phyloP scores from a whole-genome alignment of 2,329 filamentous ascomycete genomes.

The Colletotrichum sp. region DNA sequence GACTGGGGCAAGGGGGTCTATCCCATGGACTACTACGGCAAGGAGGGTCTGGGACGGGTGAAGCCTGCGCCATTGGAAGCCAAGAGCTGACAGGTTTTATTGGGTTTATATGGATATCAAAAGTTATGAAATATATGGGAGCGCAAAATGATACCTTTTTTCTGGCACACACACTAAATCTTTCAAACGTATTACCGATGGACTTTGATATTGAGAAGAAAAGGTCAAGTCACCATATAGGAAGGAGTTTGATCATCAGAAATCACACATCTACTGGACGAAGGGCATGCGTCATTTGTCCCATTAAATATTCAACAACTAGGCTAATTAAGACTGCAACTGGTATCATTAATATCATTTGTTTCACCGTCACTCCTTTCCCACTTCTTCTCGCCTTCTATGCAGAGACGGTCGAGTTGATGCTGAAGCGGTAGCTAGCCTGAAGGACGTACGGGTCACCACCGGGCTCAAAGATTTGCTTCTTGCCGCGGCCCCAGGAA shows the following conservation, averaged over 20 bases:
- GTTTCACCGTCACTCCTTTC: neutral
- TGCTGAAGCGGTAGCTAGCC: slow-evolving; percentile 65
- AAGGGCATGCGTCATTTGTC: neutral
- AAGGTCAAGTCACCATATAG: neutral
- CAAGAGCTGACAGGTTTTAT: slow-evolving; percentile 2
- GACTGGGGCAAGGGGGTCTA: slow-evolving; percentile 81
- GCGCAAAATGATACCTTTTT: slow-evolving; percentile 1
- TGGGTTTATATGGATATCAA: neutral
- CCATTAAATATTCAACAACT: neutral
- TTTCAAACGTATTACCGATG: neutral
- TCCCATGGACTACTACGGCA: slow-evolving; percentile 98
- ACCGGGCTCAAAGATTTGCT: slow-evolving; percentile 65
- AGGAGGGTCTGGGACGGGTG: slow-evolving; percentile 86
- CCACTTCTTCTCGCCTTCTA: neutral
- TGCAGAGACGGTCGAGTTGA: slow-evolving; percentile 37
- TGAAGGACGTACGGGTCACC: slow-evolving; percentile 66
- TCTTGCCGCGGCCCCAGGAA: slow-evolving; percentile 74
- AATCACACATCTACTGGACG: neutral
- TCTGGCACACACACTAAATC: neutral
- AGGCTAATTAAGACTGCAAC: neutral
- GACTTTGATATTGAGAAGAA: neutral
- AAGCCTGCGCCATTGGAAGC: slow-evolving; percentile 47
- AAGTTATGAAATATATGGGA: neutral
- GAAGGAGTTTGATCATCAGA: neutral
- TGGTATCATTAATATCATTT: slow-evolving; percentile 12